A percentile compares a stretch with the other conserved stretches of the same genome.
phyloP scores from a whole-genome alignment of 2,329 filamentous ascomycete species.

The Capronia coronata region DNA sequence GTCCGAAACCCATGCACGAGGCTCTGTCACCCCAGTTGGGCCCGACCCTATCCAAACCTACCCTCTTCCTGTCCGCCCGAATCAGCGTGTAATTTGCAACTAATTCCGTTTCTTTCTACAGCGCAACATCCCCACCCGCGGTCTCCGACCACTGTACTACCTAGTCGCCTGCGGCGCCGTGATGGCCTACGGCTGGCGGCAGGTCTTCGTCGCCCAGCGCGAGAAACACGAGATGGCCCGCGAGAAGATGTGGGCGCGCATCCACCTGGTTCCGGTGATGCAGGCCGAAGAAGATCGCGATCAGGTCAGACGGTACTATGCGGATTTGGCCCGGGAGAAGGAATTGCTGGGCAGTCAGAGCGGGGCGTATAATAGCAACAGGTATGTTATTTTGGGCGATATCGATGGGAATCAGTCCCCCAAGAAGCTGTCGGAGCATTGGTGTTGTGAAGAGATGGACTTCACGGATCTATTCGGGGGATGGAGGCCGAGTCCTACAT shows the following conservation, averaged over 20 bases:
- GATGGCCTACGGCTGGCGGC: conserved; percentile 89
- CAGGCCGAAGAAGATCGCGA: conserved; percentile 97
- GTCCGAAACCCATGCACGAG: conserved; percentile 31
- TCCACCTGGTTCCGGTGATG: conserved; percentile 86
- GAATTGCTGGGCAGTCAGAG: conserved; percentile 76
- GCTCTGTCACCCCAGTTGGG: neutral
- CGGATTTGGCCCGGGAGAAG: conserved; percentile 85
- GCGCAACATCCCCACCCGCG: conserved; percentile 87
- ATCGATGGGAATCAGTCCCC: no score
- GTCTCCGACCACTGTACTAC: conserved; percentile 77
- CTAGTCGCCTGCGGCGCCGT: conserved; percentile 68
- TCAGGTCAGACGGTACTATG: conserved; percentile 76
- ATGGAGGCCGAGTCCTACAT: no score
- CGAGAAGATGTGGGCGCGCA: conserved; percentile 97
- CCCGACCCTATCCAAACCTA: no score
- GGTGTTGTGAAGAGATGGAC: no score
- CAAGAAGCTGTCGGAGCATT: no score
- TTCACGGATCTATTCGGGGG: no score
- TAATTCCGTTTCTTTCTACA: conserved; percentile 41
- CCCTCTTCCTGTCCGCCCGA: no score
- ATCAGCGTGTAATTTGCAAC: no score
- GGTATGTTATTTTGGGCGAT: conserved; percentile 50
- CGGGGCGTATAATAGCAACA: conserved; percentile 80
- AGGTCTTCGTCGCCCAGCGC: conserved; percentile 70
- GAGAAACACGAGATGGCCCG: conserved; percentile 91